Evolutionary conservation across 179 eudicot species (phyloP), one percentile per base, ranked within the genome.

Genomic region (Heliamphora pulchella): DNA sequence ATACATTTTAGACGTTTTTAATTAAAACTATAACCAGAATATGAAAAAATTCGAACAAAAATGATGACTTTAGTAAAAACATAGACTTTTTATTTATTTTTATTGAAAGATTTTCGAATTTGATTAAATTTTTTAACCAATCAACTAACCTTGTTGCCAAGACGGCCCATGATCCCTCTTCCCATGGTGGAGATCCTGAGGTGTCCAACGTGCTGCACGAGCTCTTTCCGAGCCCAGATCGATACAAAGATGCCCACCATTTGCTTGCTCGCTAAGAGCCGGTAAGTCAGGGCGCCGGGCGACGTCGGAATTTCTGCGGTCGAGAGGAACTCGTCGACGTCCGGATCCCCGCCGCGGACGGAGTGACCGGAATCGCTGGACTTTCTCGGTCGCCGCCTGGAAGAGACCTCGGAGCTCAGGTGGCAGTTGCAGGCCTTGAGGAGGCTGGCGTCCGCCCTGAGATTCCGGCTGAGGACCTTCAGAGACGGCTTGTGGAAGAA

Each of bases 161-260:
- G 89, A 80, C 41, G 80, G 0, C 89, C 89, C 91, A 88, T 85
- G 73, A 88, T 86, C 75, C 98, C 97, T 62, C 93, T 90, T 53
- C 96, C 96, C 64, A 93, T 84, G 69, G 88, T 80, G 57, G 91
- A 91, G 39, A 90, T 84, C 72, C 96, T 82, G 5, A 94, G 87
- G 79, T 94, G 97, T 4, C 89, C 97, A 79, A 93, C 90, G 61
- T 93, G 89, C 5, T 86, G 88, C 54, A 90, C 81, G 71, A 94
- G 81, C 66, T 90, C 93, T 72, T 85, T 85, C 44, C 93, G 84
- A 41, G 87, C 92, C 98, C 98, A 94, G 5, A 94, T 77, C 0
- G 91, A 72, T 3, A 88, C 78, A 78, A 91, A 94, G 15, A 94
- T 78, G 39, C 98, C 98, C 50, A 94, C 98, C 98, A 94, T 94